Conservation (phyloP, 257 asterid genomes). For the Datura wrightii region DNA sequence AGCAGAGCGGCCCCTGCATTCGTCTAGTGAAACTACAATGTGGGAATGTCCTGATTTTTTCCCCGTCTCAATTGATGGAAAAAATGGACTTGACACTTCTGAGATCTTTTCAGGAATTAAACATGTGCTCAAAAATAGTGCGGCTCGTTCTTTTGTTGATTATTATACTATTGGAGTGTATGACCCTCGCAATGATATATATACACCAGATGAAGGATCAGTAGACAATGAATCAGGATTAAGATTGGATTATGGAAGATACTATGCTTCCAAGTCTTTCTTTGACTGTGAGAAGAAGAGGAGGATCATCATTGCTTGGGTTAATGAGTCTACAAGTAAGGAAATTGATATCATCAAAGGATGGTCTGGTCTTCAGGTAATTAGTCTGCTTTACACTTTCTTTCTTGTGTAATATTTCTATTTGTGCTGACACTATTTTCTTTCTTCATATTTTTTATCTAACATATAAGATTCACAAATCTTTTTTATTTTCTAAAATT, state of each 20-base stretch:
- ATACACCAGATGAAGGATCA: slow-evolving; percentile 37
- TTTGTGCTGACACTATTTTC: not conserved
- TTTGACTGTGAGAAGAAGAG: slow-evolving; percentile 45
- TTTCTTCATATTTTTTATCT: no score
- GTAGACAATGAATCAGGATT: slow-evolving; percentile 26
- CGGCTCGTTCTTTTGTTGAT: slow-evolving; percentile 42
- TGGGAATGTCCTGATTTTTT: slow-evolving; percentile 62
- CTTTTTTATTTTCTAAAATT: no score
- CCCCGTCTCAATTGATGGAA: slow-evolving; percentile 36
- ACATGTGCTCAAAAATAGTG: slow-evolving; percentile 48
- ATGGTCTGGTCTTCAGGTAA: slow-evolving; percentile 35
- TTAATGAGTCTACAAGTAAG: slow-evolving; percentile 43
- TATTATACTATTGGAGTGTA: slow-evolving; percentile 48
- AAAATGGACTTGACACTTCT: slow-evolving; percentile 45
- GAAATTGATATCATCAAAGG: slow-evolving; percentile 42
- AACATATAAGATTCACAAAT: no score
- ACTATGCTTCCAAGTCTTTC: slow-evolving; percentile 18
- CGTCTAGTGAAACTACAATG: slow-evolving; percentile 45
- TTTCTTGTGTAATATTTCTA: not conserved
- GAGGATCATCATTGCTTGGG: slow-evolving; percentile 56
- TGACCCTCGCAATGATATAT: slow-evolving; percentile 28
- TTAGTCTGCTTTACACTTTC: not conserved
- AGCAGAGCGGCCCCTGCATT: slow-evolving; percentile 42
- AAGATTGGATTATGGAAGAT: slow-evolving; percentile 18
- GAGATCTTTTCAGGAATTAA: slow-evolving; percentile 34